A percentile compares a stretch with the other conserved stretches of the same genome.
Evolutionary conservation across 1,284 basidiomycete genomes (phyloP).

Genomic region (Cryptococcus hybrid): DNA sequence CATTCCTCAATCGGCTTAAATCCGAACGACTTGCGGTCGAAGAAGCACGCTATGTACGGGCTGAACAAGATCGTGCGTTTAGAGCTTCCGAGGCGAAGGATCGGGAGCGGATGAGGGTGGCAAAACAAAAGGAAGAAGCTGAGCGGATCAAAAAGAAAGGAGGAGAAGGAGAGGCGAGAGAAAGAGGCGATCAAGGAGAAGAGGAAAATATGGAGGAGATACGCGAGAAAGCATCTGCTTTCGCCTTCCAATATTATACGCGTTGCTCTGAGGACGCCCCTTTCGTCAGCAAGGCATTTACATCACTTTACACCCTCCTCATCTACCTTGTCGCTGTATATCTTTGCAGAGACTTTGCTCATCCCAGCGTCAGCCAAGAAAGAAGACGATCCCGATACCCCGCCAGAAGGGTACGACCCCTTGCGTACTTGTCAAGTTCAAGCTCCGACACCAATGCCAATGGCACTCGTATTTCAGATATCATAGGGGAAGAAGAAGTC

Average conservation of each 20-base stretch:
- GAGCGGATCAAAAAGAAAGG: constrained; percentile 19
- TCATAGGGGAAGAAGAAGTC: not conserved
- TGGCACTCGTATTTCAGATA: not conserved
- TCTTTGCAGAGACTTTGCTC: constrained; percentile 47
- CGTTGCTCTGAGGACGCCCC: constrained; percentile 38
- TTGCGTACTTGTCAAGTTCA: not conserved
- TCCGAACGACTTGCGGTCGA: constrained; percentile 56
- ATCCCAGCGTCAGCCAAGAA: constrained; percentile 24
- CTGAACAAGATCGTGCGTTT: constrained; percentile 80
- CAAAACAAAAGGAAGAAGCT: constrained; percentile 24
- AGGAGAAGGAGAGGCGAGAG: constrained; percentile 14
- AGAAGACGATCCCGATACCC: constrained; percentile 27
- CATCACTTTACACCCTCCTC: constrained; percentile 26
- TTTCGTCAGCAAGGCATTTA: constrained; percentile 34
- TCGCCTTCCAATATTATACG: constrained; percentile 25
- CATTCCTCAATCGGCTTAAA: constrained; percentile 67
- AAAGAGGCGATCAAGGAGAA: constrained; percentile 19
- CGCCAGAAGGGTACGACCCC: constrained; percentile 37
- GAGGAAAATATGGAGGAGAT: constrained; percentile 37
- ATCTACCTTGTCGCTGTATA: constrained; percentile 36
- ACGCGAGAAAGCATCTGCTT: constrained; percentile 41
- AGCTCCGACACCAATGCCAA: not conserved
- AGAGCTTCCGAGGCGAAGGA: constrained; percentile 65
- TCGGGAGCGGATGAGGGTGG: constrained; percentile 52
- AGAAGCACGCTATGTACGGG: constrained; percentile 66